Percentiles rank a stretch among this genome's conserved stretches.
phyloP scores from a whole-genome alignment of 768 basidiomycete genomes.

The Lentinula lateritia region DNA sequence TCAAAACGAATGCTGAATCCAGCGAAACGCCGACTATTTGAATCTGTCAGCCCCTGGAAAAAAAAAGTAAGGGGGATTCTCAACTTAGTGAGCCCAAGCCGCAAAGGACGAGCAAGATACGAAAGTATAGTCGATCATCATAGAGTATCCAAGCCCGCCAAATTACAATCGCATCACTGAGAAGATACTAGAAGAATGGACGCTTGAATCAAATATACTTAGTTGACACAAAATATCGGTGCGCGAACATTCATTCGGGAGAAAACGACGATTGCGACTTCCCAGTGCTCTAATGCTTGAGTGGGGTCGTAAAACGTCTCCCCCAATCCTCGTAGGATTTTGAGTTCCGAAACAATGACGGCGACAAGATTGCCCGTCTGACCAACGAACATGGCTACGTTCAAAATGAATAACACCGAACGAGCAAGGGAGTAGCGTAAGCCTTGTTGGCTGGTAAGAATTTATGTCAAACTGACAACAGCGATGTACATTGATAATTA shows the following conservation, averaged over 20 bases:
- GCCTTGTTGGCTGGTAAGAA: not conserved
- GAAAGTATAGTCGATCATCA: not conserved
- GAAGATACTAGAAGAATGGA: not conserved
- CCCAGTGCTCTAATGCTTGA: not conserved
- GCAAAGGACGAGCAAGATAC: not conserved
- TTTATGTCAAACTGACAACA: not conserved
- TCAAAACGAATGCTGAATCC: not conserved
- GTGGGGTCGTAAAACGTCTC: not conserved
- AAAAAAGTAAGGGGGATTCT: not conserved
- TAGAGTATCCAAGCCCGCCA: slow-evolving; percentile 1
- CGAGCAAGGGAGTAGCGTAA: not conserved
- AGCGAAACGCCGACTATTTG: not conserved
- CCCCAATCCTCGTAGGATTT: not conserved
- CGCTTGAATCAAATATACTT: too few species aligned
- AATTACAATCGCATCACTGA: not conserved
- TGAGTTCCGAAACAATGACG: not conserved
- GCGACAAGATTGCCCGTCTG: not conserved
- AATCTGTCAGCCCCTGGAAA: not conserved
- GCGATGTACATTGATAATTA: not conserved
- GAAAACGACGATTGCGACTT: not conserved
- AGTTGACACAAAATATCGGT: too few species aligned
- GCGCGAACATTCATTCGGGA: not conserved
- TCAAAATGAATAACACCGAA: not conserved
- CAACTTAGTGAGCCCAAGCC: not conserved
- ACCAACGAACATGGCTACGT: not conserved